Base-by-base conservation (phyloP, 345 rosid genomes). In the Rhodomyrtus tomentosa region DNA sequence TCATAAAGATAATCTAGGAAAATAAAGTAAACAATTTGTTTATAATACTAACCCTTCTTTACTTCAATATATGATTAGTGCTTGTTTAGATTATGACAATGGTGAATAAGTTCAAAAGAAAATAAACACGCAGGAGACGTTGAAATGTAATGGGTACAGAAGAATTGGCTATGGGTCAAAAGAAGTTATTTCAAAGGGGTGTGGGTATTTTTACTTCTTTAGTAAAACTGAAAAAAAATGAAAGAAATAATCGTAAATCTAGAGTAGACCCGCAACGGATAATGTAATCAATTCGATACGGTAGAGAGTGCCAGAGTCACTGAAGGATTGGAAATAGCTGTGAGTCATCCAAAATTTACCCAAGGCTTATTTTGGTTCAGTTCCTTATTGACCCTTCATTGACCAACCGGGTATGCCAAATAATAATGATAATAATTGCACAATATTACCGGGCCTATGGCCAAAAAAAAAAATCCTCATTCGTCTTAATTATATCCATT, bases 101-200 rank as follows among this genome's bases (percentile, higher is more conserved):
- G 32, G 8, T 48, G 6, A 56, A 56, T 27, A 58, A 58, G 0
- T 13, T 58, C 1, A 29, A 10, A 58, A 14, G 72, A 16, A 27
- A 9, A 58, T 0, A 27, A 29, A 59, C 0, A 58, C 7, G 10
- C 13, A 58, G 0, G 38, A 11, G 27, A 58, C 0, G 38, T 13
- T 0, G 4, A 11, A 27, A 58, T 0, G 38, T 13, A 27, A 0
- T 3, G 20, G 38, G 20, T 1, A 8, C 14, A 0, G 38, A 58
- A 27, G 72, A 27, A 58, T 0, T 0, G 1, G 6, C 72, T 58
- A 13, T 4, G 14, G 6, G 12, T 21, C 12, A 4, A 58, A 25
- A 12, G 1, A 5, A n/a, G 68, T 58, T 58, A n/a, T n/a, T 15
- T n/a, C 14, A 13, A 15, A n/a, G 68, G 59, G 29, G 0, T 18